Conservation (phyloP, 495 filamentous ascomycete genomes). For the Penicillium alfredii region DNA sequence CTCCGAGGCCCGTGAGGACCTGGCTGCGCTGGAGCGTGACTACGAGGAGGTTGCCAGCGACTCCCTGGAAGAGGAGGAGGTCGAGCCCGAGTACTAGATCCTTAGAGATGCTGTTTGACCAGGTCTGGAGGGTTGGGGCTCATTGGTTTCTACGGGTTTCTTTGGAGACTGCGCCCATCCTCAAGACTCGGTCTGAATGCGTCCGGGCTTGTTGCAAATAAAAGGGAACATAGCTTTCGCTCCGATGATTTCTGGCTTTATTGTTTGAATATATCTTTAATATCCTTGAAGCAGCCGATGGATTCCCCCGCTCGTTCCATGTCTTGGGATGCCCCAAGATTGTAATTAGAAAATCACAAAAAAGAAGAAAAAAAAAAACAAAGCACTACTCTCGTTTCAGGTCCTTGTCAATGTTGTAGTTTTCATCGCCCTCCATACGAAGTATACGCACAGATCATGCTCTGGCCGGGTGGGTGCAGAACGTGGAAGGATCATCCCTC, state of each 20-base stretch:
- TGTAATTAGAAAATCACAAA: slow-evolving; percentile 24
- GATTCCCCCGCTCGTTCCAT: slow-evolving; percentile 35
- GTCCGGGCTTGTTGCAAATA: slow-evolving; percentile 38
- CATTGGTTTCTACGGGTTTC: slow-evolving; percentile 19
- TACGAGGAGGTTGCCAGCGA: slow-evolving; percentile 99
- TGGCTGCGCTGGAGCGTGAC: slow-evolving; percentile 95
- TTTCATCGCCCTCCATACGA: too few species aligned
- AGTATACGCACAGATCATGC: too few species aligned
- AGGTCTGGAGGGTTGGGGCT: slow-evolving; percentile 13
- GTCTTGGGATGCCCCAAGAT: slow-evolving; percentile 8
- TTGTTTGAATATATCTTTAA: slow-evolving; percentile 47
- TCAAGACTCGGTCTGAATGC: slow-evolving; percentile 22
- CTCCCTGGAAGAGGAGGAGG: slow-evolving; percentile 80
- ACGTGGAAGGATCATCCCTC: too few species aligned
- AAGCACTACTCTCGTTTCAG: too few species aligned
- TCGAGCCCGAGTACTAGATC: slow-evolving; percentile 91
- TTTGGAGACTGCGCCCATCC: slow-evolving; percentile 23
- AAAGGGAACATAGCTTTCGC: slow-evolving; percentile 39
- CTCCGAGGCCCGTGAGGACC: slow-evolving; percentile 95
- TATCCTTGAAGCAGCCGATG: slow-evolving; percentile 41
- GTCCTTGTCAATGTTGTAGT: too few species aligned
- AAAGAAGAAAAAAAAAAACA: too few species aligned
- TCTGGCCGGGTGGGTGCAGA: too few species aligned
- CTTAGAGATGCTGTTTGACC: slow-evolving; percentile 19
- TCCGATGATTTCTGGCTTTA: slow-evolving; percentile 37